These are phyloP conservation scores for Fusarium siculi DNA, from an alignment of 2,329 filamentous ascomycete species.

Conservation along the genomic window DNA sequence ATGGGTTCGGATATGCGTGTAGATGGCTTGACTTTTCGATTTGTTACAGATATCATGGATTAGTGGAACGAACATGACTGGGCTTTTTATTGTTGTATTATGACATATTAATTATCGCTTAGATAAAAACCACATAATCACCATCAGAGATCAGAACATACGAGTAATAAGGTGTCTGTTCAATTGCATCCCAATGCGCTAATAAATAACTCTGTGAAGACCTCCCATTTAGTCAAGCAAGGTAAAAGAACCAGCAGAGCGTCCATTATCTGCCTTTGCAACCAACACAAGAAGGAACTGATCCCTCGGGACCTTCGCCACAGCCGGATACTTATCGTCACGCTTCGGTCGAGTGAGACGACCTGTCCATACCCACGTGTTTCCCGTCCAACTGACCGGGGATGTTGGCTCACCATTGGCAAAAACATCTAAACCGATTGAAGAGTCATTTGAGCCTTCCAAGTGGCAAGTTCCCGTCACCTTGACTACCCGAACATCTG, in stretches of 20 bases:
- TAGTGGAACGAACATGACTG: background rate
- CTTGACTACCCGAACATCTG: background rate
- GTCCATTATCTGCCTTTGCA: background rate
- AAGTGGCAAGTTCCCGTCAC: fast-evolving
- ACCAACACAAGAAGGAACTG: background rate
- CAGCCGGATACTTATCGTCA: background rate
- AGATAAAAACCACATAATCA: fast-evolving
- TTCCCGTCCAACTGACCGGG: background rate
- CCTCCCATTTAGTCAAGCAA: background rate
- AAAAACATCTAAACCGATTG: background rate
- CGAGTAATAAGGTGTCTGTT: no score
- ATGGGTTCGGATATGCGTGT: no score
- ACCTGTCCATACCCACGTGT: background rate
- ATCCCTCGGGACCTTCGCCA: background rate
- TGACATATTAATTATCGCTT: fast-evolving
- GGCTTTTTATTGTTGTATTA: fast-evolving
- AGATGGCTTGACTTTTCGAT: slow-evolving; percentile 14
- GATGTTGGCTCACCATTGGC: background rate
- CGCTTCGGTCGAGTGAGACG: background rate
- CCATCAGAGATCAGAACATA: background rate
- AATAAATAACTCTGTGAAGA: background rate
- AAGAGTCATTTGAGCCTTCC: fast-evolving
- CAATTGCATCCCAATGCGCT: no score
- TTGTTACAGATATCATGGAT: background rate
- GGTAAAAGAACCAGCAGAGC: background rate